Conservation (phyloP, 2,329 filamentous ascomycete genomes). For the Elsinoe arachidis region DNA sequence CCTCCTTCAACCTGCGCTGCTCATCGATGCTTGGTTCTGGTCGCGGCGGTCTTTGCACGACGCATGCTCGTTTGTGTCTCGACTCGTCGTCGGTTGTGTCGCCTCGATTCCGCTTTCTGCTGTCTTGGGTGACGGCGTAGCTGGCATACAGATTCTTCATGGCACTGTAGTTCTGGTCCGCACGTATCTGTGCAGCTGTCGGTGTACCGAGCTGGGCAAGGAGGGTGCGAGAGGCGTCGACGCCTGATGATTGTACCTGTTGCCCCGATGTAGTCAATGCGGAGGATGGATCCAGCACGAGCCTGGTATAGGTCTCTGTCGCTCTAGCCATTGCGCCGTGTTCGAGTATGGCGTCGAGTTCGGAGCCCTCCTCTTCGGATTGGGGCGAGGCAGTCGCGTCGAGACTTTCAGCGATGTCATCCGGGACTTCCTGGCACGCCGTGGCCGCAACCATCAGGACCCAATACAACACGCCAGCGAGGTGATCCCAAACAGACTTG, state of each 20-base stretch:
- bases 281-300: not conserved
- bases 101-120: not conserved
- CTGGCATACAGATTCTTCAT: not conserved
- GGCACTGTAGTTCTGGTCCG: not conserved
- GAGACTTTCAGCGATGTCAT: not conserved
- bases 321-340: not conserved
- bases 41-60: too few relatives aligned
- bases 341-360: not conserved
- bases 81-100: not conserved
- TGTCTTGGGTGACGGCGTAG: not conserved
- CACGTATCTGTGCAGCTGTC: not conserved
- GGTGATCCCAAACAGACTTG: slow-evolving; percentile 25
- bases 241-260: not conserved
- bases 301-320: not conserved
- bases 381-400: not conserved
- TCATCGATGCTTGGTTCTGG: too few relatives aligned
- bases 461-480: slow-evolving; percentile 29
- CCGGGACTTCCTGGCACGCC: slow-evolving; percentile 19
- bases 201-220: not conserved
- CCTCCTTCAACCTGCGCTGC: not conserved
- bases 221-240: not conserved
- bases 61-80: not conserved
- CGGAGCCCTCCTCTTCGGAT: not conserved
- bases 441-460: slow-evolving; percentile 24
- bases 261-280: not conserved